phyloP scores from a whole-genome alignment of 352 stramenopile species.

The Pythium aristosporum region DNA sequence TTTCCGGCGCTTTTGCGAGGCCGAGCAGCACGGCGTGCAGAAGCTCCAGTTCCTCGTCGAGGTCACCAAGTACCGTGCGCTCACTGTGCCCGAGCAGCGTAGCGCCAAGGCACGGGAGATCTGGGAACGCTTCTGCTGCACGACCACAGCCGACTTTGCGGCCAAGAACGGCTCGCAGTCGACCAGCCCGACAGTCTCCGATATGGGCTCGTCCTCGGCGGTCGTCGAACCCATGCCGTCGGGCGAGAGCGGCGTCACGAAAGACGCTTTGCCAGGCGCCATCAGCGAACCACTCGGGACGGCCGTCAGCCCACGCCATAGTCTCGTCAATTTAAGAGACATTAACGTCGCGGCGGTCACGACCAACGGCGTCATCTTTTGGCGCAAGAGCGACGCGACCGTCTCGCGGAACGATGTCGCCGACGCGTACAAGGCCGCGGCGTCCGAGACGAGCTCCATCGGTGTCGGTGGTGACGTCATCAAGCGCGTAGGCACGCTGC shows the following conservation, averaged over 20 bases:
- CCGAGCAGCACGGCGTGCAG: constrained; percentile 55
- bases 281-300: constrained; percentile 9
- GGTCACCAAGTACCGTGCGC: constrained; percentile 64
- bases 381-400: constrained; percentile 48
- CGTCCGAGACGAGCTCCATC: constrained; percentile 43
- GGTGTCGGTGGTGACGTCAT: constrained; percentile 62
- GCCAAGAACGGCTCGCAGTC: constrained; percentile 7
- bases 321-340: constrained; percentile 49
- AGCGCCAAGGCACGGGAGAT: constrained; percentile 53
- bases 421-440: constrained; percentile 37
- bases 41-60: constrained; percentile 76
- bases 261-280: background rate
- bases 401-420: constrained; percentile 35
- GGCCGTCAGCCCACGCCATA: constrained; percentile 26
- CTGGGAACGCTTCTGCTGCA: constrained; percentile 51
- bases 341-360: constrained; percentile 66
- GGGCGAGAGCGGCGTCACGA: background rate
- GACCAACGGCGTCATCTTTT: constrained; percentile 65
- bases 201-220: constrained; percentile 1
- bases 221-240: constrained; percentile 19
- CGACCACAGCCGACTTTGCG: constrained; percentile 15
- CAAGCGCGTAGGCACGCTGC: constrained; percentile 40
- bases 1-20: constrained; percentile 70
- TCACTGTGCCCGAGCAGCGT: constrained; percentile 48
- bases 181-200: constrained; percentile 20